These are phyloP conservation scores for Vitellaria paradoxa DNA, from an alignment of 179 eudicot species.

Conservation along the genomic window DNA sequence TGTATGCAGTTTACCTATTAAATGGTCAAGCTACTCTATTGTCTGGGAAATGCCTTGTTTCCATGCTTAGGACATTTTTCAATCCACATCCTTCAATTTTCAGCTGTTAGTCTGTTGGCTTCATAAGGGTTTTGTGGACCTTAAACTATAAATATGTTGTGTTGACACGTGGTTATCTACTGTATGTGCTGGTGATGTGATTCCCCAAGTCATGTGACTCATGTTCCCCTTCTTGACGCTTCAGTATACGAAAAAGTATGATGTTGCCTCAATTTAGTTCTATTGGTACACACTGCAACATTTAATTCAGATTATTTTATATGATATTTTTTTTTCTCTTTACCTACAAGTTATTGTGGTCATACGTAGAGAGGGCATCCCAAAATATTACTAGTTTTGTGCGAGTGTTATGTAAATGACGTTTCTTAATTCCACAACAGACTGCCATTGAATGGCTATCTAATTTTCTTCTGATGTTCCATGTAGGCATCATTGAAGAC, in stretches of 20 bases:
- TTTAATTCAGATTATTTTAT: background rate
- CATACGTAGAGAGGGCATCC: background rate
- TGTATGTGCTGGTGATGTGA: too few species aligned
- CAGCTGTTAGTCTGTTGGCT: too few species aligned
- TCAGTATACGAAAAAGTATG: too few species aligned
- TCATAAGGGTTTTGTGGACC: too few species aligned
- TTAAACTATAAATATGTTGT: too few species aligned
- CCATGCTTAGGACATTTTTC: too few species aligned
- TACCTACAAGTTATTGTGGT: background rate
- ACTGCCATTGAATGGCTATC: background rate
- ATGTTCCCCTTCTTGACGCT: background rate
- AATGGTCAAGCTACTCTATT: too few species aligned
- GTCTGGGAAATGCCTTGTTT: too few species aligned
- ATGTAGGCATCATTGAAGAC: constrained; percentile 51
- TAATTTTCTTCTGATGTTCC: background rate
- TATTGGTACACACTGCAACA: background rate
- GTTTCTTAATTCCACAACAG: background rate
- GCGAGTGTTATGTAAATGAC: background rate
- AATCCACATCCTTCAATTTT: too few species aligned
- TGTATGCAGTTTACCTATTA: too few species aligned
- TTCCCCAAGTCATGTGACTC: too few species aligned
- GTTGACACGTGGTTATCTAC: too few species aligned
- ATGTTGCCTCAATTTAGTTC: background rate
- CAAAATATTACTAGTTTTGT: background rate
- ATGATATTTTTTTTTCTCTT: background rate